Evolutionary conservation across 176 grass and related monocot genomes (phyloP).

Genomic region (Eragrostis nindensis): DNA sequence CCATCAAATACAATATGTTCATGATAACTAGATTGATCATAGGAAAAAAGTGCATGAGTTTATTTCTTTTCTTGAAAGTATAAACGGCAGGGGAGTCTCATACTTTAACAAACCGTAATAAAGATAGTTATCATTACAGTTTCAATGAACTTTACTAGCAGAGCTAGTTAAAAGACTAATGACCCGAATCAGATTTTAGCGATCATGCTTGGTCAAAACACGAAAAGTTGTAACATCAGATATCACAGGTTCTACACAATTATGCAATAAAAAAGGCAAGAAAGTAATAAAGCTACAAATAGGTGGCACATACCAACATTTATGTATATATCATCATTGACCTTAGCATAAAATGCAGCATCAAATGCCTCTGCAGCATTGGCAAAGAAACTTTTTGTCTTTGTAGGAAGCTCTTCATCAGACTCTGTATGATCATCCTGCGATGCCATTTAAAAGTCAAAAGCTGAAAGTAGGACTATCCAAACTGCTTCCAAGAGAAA

Average conservation of each 20-base stretch:
- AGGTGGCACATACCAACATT: constrained; percentile 80
- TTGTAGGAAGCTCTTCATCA: constrained; percentile 82
- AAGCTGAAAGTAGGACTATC: not conserved
- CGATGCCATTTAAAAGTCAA: constrained; percentile 40
- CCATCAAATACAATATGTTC: not conserved
- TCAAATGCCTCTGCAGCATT: constrained; percentile 80
- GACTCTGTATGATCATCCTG: constrained; percentile 94
- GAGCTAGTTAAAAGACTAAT: not conserved
- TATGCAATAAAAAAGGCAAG: constrained; percentile 21
- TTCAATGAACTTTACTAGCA: constrained; percentile 23
- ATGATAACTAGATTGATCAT: no score
- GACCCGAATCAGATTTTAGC: not conserved
- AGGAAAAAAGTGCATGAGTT: not conserved
- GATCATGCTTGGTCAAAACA: not conserved
- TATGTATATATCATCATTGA: constrained; percentile 98
- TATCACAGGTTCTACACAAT: constrained; percentile 23
- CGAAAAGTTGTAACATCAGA: constrained; percentile 2
- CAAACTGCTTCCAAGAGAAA: no score
- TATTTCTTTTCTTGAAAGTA: not conserved
- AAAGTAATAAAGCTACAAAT: not conserved
- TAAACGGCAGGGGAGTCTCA: no score
- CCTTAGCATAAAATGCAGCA: constrained; percentile 94
- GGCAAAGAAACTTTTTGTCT: constrained; percentile 84
- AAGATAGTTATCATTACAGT: not conserved
- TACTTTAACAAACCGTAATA: not conserved